A percentile compares a stretch with the other conserved stretches of the same genome.
These are phyloP conservation scores for Salinomyces thailandicus DNA, from an alignment of 2,329 filamentous ascomycete genomes.

Conservation along the genomic window DNA sequence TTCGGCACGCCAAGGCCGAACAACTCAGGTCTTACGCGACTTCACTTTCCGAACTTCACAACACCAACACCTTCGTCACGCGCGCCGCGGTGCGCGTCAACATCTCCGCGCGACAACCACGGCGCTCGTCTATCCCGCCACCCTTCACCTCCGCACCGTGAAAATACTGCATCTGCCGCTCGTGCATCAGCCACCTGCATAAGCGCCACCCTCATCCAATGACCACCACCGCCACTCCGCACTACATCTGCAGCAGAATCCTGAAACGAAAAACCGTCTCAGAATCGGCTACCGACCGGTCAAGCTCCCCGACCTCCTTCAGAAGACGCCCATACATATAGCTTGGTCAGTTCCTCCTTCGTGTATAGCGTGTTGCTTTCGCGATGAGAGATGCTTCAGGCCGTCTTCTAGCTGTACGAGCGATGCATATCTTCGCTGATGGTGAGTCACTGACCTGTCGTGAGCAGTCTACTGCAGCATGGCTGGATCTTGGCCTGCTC, in stretches of 20 bases:
- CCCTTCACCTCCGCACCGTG: too few relatives aligned
- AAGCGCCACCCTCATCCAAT: conserved; percentile 7
- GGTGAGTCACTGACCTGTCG: conserved; percentile 3
- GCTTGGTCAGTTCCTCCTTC: conserved; percentile 4
- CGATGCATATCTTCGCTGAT: conserved; percentile 9
- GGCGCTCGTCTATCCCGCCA: too few relatives aligned
- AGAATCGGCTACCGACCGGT: background rate
- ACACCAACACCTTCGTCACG: too few relatives aligned
- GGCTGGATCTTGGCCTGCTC: conserved; percentile 10
- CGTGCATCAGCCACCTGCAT: conserved; percentile 6
- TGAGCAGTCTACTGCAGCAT: conserved; percentile 8
- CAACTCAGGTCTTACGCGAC: too few relatives aligned
- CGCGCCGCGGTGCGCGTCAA: too few relatives aligned
- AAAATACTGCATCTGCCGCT: background rate
- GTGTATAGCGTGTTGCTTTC: conserved; percentile 10
- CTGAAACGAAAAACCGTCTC: conserved; percentile 6
- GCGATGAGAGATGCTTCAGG: conserved; percentile 6
- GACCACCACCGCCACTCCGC: background rate
- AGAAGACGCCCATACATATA: conserved; percentile 6
- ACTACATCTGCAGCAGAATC: conserved; percentile 7
- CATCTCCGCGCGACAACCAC: too few relatives aligned
- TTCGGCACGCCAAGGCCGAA: too few relatives aligned
- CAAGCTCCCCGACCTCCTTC: conserved; percentile 3
- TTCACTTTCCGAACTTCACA: too few relatives aligned
- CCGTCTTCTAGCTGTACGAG: conserved; percentile 2